Percentiles rank a stretch among this genome's conserved stretches.
Evolutionary conservation across 208 protist genomes (phyloP).

Genomic region (Plasmodiophora brassicae): DNA sequence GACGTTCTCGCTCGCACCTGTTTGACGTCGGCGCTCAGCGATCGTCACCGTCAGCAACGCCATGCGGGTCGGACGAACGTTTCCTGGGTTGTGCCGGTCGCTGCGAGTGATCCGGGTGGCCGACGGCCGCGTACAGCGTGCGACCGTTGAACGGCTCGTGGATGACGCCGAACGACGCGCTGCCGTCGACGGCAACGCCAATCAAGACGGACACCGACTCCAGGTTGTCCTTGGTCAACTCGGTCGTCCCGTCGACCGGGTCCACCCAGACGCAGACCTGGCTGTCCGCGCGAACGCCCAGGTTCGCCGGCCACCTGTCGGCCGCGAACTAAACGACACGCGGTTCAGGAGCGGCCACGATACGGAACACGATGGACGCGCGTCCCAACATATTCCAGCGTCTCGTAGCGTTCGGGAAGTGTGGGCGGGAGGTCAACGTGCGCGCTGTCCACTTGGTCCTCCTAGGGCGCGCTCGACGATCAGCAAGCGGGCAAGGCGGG

Average conservation of each 20-base stretch:
- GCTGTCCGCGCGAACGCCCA: no score
- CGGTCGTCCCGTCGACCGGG: constrained; percentile 3
- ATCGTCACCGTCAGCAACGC: background rate
- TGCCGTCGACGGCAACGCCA: background rate
- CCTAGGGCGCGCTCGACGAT: no score
- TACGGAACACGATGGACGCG: no score
- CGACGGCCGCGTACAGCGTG: background rate
- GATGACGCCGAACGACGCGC: background rate
- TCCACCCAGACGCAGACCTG: background rate
- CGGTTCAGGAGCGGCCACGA: no score
- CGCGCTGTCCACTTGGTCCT: no score
- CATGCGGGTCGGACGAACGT: background rate
- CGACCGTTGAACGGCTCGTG: background rate
- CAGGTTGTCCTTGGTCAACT: background rate
- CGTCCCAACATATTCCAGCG: no score
- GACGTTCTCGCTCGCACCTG: background rate
- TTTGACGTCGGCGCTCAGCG: background rate
- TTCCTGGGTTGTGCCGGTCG: background rate
- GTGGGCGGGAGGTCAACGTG: no score
- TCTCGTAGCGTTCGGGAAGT: no score
- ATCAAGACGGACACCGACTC: constrained; percentile 13
- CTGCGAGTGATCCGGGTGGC: background rate
- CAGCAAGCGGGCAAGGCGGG: no score
- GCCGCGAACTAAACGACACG: no score
- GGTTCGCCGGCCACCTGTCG: no score